Conservation (phyloP, 345 rosid species). For the Brassica napus region Da-Ae NC_063440.1:23515001-23515500, state of each 20-base stretch:
- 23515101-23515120: constrained; percentile 27
- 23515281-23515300: constrained; percentile 60
- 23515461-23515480: constrained; percentile 30
- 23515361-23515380: constrained; percentile 35
- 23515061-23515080: constrained; percentile 41
- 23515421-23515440: constrained; percentile 58
- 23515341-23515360: constrained; percentile 59
- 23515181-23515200: constrained; percentile 4
- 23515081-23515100: constrained; percentile 40
- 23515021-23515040: constrained; percentile 34
- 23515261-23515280: constrained; percentile 66
- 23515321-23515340: constrained; percentile 64
- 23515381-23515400: constrained; percentile 25
- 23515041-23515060: constrained; percentile 44
- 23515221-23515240: constrained; percentile 35
- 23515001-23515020: constrained; percentile 6
- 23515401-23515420: constrained; percentile 37
- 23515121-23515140: neutral
- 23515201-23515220: neutral
- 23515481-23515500: constrained; percentile 55
- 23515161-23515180: neutral
- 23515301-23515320: constrained; percentile 65
- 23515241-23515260: constrained; percentile 40
- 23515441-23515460: constrained; percentile 51
- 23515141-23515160: neutral